phyloP scores from a whole-genome alignment of 2,329 filamentous ascomycete genomes.

The Aulographum hederae region DNA sequence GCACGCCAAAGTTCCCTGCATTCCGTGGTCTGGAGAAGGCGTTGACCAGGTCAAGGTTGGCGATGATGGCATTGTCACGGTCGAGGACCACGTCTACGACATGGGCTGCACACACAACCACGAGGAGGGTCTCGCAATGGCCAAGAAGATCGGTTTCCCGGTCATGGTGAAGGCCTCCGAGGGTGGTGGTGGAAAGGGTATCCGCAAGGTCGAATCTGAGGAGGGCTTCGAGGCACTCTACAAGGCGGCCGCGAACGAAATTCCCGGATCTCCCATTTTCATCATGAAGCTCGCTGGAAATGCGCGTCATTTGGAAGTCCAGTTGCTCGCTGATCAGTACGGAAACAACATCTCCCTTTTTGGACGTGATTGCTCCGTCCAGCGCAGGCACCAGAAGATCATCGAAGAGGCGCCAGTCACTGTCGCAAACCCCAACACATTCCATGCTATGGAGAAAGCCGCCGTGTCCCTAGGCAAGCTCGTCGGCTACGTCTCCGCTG shows the following conservation, averaged over 20 bases:
- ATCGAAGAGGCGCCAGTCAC: conserved; percentile 98
- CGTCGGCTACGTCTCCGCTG: conserved; percentile 95
- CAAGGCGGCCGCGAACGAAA: conserved; percentile 91
- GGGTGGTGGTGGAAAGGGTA: conserved; percentile 97
- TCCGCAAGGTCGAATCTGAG: conserved; percentile 79
- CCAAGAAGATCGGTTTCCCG: conserved; percentile 85
- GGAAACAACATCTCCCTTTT: conserved; percentile 99
- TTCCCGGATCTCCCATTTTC: conserved; percentile 97
- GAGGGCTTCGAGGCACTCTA: conserved; percentile 75
- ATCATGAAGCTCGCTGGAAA: conserved; percentile 99
- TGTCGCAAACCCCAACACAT: conserved; percentile 75
- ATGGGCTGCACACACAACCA: conserved; percentile 83
- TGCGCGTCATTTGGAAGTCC: conserved; percentile 90
- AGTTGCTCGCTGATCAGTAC: conserved; percentile 94
- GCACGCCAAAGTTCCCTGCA: conserved; percentile 88
- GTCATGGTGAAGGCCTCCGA: conserved; percentile 99
- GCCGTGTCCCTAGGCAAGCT: conserved; percentile 85
- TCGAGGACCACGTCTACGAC: conserved; percentile 66
- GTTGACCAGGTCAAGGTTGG: conserved; percentile 69
- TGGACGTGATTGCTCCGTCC: conserved; percentile 95
- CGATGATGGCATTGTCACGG: conserved; percentile 74
- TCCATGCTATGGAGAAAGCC: conserved; percentile 91
- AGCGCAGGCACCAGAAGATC: conserved; percentile 97
- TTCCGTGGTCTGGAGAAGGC: conserved; percentile 97
- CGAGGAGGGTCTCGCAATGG: conserved; percentile 75